phyloP scores from a whole-genome alignment of 2,329 filamentous ascomycete species.

The Alternaria solani region DNA sequence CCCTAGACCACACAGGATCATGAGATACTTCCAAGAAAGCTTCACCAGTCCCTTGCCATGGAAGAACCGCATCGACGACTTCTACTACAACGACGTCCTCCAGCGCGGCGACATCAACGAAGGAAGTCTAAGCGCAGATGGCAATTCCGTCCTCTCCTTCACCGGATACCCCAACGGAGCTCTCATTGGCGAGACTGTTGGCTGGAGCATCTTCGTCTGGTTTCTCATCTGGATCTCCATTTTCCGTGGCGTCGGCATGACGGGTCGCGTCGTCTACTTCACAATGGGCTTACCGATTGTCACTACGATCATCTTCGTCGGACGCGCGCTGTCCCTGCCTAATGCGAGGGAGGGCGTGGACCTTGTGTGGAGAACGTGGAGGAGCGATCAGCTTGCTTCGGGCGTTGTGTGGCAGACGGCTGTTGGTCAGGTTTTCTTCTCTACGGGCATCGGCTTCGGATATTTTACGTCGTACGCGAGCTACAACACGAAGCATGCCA shows the following conservation, averaged over 20 bases:
- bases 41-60: constrained; percentile 65
- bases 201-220: constrained; percentile 67
- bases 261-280: constrained; percentile 67
- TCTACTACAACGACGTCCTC: constrained; percentile 61
- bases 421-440: constrained; percentile 68
- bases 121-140: constrained; percentile 45
- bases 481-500: constrained; percentile 65
- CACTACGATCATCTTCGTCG: constrained; percentile 65
- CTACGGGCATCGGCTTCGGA: constrained; percentile 66
- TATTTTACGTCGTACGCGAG: constrained; percentile 66
- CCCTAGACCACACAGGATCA: constrained; percentile 52
- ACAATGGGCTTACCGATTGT: constrained; percentile 69
- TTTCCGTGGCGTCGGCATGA: constrained; percentile 66
- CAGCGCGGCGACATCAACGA: constrained; percentile 56
- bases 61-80: constrained; percentile 60
- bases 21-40: constrained; percentile 65
- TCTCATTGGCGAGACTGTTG: constrained; percentile 65
- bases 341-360: constrained; percentile 63
- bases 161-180: constrained; percentile 57
- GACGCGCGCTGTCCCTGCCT: constrained; percentile 61
- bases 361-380: constrained; percentile 60
- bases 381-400: constrained; percentile 59
- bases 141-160: constrained; percentile 54
- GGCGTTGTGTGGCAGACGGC: constrained; percentile 68
- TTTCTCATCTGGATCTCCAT: constrained; percentile 68